Conservation (phyloP, 2,329 filamentous ascomycete species). For the Alternaria sp. region DNA sequence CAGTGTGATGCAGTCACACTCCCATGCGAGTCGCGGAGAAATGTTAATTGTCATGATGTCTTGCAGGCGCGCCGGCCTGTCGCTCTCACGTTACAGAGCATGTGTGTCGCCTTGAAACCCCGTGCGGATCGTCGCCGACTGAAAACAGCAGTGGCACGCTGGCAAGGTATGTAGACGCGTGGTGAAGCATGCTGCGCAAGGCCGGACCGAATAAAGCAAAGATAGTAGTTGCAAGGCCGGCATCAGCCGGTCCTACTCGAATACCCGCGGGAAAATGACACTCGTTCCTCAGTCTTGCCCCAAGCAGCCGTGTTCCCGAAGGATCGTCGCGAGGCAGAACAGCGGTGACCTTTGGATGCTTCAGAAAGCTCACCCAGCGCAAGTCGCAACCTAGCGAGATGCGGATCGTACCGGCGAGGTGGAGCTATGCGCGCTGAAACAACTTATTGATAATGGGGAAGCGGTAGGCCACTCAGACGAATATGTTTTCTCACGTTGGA, state of each 20-base stretch:
- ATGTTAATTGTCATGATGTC: neutral
- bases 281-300: neutral
- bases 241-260: slow-evolving; percentile 2
- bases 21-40: neutral
- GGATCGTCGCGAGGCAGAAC: slow-evolving; percentile 29
- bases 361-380: neutral
- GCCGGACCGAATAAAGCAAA: slow-evolving; percentile 10
- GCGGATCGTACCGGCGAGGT: slow-evolving; percentile 19
- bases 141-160: slow-evolving; percentile 2
- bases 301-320: slow-evolving; percentile 15
- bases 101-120: slow-evolving; percentile 3
- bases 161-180: neutral
- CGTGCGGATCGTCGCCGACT: slow-evolving; percentile 8
- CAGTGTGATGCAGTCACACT: neutral
- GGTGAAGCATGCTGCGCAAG: slow-evolving; percentile 3
- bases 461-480: slow-evolving; percentile 17
- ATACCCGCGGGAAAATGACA: neutral
- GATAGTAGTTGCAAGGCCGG: slow-evolving; percentile 3
- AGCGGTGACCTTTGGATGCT: slow-evolving; percentile 23
- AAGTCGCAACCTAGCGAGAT: slow-evolving; percentile 15
- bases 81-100: neutral
- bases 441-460: slow-evolving; percentile 10
- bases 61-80: neutral
- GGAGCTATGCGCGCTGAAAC: slow-evolving; percentile 14
- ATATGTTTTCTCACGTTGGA: slow-evolving; percentile 13